Percentiles rank a stretch among this genome's conserved stretches.
Conservation (phyloP, 345 rosid species). For the Eucalyptus curtisii region DNA sequence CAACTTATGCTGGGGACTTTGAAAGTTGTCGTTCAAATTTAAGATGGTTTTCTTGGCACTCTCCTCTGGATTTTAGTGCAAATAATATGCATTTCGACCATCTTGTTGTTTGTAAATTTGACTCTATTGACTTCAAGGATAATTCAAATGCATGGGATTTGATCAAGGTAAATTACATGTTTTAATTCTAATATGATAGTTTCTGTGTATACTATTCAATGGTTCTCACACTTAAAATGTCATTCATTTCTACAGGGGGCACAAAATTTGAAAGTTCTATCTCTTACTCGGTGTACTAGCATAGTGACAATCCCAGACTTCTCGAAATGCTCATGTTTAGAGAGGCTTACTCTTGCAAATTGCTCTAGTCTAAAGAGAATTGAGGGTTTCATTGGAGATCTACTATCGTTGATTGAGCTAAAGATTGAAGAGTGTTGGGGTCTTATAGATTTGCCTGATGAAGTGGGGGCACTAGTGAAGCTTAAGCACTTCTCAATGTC, state of each 20-base stretch:
- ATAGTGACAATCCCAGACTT: neutral
- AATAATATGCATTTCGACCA: neutral
- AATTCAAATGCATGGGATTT: too few relatives aligned
- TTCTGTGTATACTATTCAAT: accelerated
- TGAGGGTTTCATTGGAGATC: neutral
- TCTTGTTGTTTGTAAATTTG: neutral
- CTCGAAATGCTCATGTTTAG: neutral
- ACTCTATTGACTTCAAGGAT: accelerated
- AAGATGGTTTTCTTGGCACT: neutral
- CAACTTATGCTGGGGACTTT: neutral
- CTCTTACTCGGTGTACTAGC: accelerated
- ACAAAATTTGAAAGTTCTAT: neutral
- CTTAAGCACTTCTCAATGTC: neutral
- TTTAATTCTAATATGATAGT: too few relatives aligned
- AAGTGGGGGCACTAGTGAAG: neutral
- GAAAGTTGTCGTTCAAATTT: neutral
- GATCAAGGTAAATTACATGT: too few relatives aligned
- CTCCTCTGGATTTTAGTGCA: neutral
- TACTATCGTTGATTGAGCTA: neutral
- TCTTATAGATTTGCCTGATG: neutral
- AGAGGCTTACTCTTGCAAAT: neutral
- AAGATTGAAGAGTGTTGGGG: accelerated
- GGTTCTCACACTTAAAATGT: neutral
- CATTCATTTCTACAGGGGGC: neutral
- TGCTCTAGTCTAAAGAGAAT: accelerated